phyloP scores from a whole-genome alignment of 2,329 filamentous ascomycete species.

The Calonectria naviculata region DNA sequence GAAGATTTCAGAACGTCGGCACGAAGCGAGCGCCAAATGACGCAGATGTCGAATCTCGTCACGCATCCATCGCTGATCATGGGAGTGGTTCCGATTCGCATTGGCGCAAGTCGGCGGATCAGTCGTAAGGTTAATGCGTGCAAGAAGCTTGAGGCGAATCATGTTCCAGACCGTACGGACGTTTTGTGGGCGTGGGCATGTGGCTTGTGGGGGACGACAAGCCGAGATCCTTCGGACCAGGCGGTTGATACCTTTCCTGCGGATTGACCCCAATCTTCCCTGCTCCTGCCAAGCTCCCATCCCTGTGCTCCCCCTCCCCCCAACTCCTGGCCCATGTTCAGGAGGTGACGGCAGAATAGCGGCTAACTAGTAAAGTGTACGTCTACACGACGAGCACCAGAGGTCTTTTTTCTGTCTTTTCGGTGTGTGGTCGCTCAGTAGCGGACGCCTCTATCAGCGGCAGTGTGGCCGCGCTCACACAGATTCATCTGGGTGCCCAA shows the following conservation, averaged over 20 bases:
- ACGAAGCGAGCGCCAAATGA: conserved; percentile 17
- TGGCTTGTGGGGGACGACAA: conserved; percentile 34
- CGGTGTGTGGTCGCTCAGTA: background rate
- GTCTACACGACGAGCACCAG: background rate
- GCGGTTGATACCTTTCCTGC: conserved; percentile 8
- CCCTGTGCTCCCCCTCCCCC: background rate
- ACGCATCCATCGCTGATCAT: conserved; percentile 27
- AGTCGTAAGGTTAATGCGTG: conserved; percentile 26
- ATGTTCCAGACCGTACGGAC: conserved; percentile 11
- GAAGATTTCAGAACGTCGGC: background rate
- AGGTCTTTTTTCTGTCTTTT: background rate
- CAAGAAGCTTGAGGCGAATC: conserved; percentile 28
- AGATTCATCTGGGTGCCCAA: too few species aligned
- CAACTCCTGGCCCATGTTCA: conserved; percentile 8
- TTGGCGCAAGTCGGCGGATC: conserved; percentile 30
- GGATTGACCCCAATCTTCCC: background rate
- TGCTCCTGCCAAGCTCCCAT: background rate
- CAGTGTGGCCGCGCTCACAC: background rate
- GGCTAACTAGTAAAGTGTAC: background rate
- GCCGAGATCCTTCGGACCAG: conserved; percentile 29
- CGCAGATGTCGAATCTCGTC: conserved; percentile 23
- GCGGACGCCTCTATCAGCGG: background rate
- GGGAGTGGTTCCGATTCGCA: conserved; percentile 40
- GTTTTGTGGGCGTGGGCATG: conserved; percentile 17
- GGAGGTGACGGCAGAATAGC: background rate